Evolutionary conservation across 768 basidiomycete species (phyloP), one percentile per base, ranked within the genome.

Genomic region (Termitomyces bulborhizus): DNA sequence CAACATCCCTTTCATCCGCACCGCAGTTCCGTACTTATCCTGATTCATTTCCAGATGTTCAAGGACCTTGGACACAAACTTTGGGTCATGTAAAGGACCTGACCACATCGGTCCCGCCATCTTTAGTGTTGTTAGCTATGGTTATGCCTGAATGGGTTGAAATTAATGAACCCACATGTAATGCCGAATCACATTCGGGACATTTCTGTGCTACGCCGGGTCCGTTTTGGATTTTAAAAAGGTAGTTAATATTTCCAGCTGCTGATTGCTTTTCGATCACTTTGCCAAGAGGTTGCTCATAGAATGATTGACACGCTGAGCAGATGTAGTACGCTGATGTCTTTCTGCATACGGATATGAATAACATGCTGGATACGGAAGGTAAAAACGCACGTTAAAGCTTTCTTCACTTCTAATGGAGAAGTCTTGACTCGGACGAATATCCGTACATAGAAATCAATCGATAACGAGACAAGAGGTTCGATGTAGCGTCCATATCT

Each of bases 71-170:
- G 72, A 67, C 5, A 93, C 77, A 62, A 98, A 99, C 6, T 73
- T 75, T 1, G 72, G 61, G 65, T 93, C 80, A 64, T 99, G 97
- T 24, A 99, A 70, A 1, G 87, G 82, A 1, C 88, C 94, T 5
- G 88, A 85, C 97, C 97, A 98, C 90, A 99, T 95, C 0, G 97
- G 97, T 1, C 97, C 97, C 18, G 89, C 92, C 36, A 94, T 66
- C 93, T 96, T 58, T 43, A 41, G 47, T 46, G 21, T 26, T 42
- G 16, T 54, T 49, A 51, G 44, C 39, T 40, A 13, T 29, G 13
- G 44, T 41, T 40, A 13, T 29, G 13, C 26, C 21, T 29, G 21
- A 16, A 34, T 29, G 7, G 21, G n/a, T 13, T 42, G n/a, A 40
- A 41, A 36, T 41, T 41, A 36, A 36, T n/a, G 32, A 32, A 71